phyloP scores from a whole-genome alignment of 2,329 filamentous ascomycete species.

The Fusarium sp. region DNA sequence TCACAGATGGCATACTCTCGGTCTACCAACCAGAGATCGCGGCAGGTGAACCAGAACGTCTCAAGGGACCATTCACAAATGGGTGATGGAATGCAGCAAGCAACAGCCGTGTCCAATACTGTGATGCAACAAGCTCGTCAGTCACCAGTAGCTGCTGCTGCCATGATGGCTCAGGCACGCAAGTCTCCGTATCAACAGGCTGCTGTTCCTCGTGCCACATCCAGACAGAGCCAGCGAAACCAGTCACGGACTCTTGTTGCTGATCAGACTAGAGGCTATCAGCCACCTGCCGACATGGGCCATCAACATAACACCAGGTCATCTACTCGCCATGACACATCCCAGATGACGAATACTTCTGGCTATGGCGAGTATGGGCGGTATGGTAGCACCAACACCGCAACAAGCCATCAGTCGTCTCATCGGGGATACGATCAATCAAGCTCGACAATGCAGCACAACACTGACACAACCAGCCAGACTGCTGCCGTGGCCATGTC shows the following conservation, averaged over 20 bases:
- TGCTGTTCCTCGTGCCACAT: conserved; percentile 45
- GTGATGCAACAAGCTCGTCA: conserved; percentile 46
- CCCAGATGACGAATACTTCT: conserved; percentile 19
- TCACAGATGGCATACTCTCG: conserved; percentile 25
- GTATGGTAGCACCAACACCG: conserved; percentile 20
- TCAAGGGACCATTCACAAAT: conserved; percentile 19
- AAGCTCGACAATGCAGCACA: conserved; percentile 3
- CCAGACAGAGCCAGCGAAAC: conserved; percentile 50
- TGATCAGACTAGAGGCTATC: conserved; percentile 35
- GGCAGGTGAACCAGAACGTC: conserved; percentile 15
- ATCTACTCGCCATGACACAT: conserved; percentile 18
- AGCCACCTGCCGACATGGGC: conserved; percentile 19
- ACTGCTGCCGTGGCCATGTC: conserved; percentile 43
- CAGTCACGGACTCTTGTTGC: conserved; percentile 47
- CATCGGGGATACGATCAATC: conserved; percentile 50
- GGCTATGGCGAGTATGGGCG: conserved; percentile 38
- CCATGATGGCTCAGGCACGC: conserved; percentile 47
- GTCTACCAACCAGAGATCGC: conserved; percentile 5
- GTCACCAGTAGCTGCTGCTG: conserved; percentile 42
- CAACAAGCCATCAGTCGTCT: conserved; percentile 16
- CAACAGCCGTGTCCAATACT: conserved; percentile 15
- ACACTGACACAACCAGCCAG: conserved; percentile 39
- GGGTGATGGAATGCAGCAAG: conserved; percentile 12
- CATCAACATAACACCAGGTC: conserved; percentile 25
- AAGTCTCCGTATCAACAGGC: conserved; percentile 48